Evolutionary conservation across 2,329 filamentous ascomycete species (phyloP), one percentile per base, ranked within the genome.

Genomic region (Cytospora piceicola): DNA sequence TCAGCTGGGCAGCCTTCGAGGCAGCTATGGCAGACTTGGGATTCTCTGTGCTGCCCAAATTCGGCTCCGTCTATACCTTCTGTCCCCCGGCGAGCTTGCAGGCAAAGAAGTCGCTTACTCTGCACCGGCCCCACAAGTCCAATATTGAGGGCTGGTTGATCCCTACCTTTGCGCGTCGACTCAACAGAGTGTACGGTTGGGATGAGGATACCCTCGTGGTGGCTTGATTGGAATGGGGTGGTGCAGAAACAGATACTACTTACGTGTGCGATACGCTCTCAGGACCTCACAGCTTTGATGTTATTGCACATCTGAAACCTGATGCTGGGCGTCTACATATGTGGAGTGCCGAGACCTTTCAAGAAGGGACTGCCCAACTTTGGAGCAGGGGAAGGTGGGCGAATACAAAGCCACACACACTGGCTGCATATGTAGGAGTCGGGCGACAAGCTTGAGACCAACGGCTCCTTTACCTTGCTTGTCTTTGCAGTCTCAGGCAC

Each of bases 21-120:
- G 69, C 73, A 0, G 81, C 79, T 34, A 34, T 56, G 56, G 55
- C 55, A 12, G 58, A 15, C 12, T 3, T 66, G 39, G 76, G 74
- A 2, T 83, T 83, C 67, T 78, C 77, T 0, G 72, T 82, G 2
- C 12, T 75, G 1, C 77, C 79, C 1, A 79, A 74, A 64, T 76
- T 75, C 42, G 80, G 80, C 3, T 82, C 80, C 0, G 74, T 79
- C 2, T 81, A 77, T 67, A 81, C 76, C 0, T 80, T 81, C 63
- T 53, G 60, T 0, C 78, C 77, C 0, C 73, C 77, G 0, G 69
- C 72, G 22, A 65, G 22, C 1, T 71, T 76, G 70, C 64, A 39
- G 0, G 70, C 70, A 8, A 68, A 72, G 12, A 72, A 67, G 58
- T 69, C 76, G 5, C 22, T 80, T 5, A 78, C 74, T 0, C 24